Evolutionary conservation across 2,329 filamentous ascomycete genomes (phyloP), one percentile per base, ranked within the genome.

Genomic region (Colletotrichum musicola): DNA sequence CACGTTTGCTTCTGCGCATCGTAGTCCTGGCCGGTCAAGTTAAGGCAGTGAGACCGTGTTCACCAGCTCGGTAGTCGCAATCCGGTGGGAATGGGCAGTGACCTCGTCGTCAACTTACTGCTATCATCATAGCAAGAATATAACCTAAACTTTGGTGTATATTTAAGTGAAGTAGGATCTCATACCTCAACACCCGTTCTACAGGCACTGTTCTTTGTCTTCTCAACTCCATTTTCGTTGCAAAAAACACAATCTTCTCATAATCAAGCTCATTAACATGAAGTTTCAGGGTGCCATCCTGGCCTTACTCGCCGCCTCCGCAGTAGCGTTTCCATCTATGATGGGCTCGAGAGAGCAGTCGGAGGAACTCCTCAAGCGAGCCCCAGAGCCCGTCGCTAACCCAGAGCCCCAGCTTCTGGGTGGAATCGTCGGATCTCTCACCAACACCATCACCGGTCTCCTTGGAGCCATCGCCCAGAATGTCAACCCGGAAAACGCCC

Each of bases 381-480:
- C n/a, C 1, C 49, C 65, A 3, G 55, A 59, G 7, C 65, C 65
- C 4, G 61, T 50, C 4, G 64, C 64, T 6, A 46, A 67, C 4
- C 64, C 64, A 1, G 53, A 60, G 2, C 65, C 65, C 5, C 65
- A 64, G 13, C 49, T 68, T 16, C 5, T 51, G 4, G 27, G 42
- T 2, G 22, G 49, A 14, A 5, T 68, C 13, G 14, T 65, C 14
- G 50, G 55, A 0, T 51, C 62, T 12, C 62, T 68, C 6, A 60
- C 50, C 3, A 47, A 63, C 6, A 68, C 46, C 16, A 55, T 68
- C 14, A 51, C 12, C 14, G 65, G 65, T 9, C 62, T 68, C 18
- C 65, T 68, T n/a, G 65, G 65, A 4, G 55, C 62, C 1, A 42
- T 68, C n/a, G 65, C 55, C 6, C 49, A 65, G 35, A 63, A 50